Evolutionary conservation across 1,284 basidiomycete genomes (phyloP), one percentile per base, ranked within the genome.

Genomic region (Heterobasidion occidentale): DNA sequence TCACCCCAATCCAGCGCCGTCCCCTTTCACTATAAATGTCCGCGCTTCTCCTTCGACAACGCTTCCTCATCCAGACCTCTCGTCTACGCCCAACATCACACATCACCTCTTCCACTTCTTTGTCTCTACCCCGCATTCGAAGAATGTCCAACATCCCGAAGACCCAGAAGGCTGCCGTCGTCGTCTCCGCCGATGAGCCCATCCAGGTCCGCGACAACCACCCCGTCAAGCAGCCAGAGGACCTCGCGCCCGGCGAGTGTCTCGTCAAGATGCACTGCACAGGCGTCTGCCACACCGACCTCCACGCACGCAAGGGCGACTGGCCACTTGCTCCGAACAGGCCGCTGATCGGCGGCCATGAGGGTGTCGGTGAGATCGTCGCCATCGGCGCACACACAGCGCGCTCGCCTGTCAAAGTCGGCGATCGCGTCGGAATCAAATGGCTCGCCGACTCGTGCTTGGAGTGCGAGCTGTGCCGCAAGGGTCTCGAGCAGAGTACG

Each of bases 361-460:
- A 93, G 72, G 90, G 89, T 60, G 82, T 89, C 15, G 87, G 88
- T 9, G 70, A 78, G 53, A 74, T 94, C 57, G 88, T 94, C 45
- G 90, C 90, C 44, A 88, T 94, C 63, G 91, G 84, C 49, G 75
- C 78, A 20, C 75, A 86, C 65, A 88, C 88, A 0, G 67, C 70
- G 36, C 58, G 78, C 57, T 83, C 83, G 9, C 80, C 82, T 2
- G 80, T 88, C 60, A 78, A 84, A 62, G 59, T 93, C 35, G 91
- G 92, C 27, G 85, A 93, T 61, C 80, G 87, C 12, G 92, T 95
- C 50, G 92, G 93, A 7, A 84, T 96, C 76, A 95, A 95, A 69
- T 91, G 90, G 89, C 73, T 72, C 52, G 70, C 69, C 6, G 68
- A 72, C 64, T 70, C 70, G 36, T 75, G 71, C 62, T 62, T 85